Percentiles rank a stretch among this genome's conserved stretches.
These are phyloP conservation scores for Umbelopsis sp. DNA, from an alignment of 192 early-diverging fungal genomes.

Conservation along the genomic window DNA sequence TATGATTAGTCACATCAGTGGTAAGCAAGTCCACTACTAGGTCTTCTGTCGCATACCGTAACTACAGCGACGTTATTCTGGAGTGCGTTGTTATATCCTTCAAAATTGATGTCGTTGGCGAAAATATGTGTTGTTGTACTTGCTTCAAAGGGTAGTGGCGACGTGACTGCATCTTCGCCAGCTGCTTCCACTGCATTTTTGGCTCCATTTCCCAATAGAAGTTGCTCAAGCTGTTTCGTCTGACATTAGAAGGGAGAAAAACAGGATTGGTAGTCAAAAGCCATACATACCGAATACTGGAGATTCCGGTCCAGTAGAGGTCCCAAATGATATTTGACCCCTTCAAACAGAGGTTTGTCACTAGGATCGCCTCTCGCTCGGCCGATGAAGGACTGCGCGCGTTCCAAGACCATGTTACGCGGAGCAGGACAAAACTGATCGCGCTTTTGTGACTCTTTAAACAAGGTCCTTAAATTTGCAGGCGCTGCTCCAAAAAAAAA, in stretches of 20 bases:
- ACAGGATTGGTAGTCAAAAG: background rate
- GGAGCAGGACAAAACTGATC: background rate
- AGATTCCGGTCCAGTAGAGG: background rate
- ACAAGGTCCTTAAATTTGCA: background rate
- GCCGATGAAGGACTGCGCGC: constrained; percentile 12
- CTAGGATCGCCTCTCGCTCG: background rate
- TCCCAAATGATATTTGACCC: background rate
- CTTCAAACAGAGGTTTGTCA: background rate
- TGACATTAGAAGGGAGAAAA: background rate
- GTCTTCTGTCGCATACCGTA: background rate
- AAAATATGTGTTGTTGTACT: constrained; percentile 1
- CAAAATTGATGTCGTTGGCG: background rate
- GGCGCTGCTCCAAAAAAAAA: constrained; percentile 3
- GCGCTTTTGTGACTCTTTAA: constrained; percentile 6
- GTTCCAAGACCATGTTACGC: constrained; percentile 13
- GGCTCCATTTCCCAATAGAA: background rate
- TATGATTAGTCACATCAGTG: too few species aligned
- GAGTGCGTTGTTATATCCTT: background rate
- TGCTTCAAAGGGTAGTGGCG: too few species aligned
- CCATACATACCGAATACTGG: background rate
- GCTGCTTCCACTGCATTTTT: background rate
- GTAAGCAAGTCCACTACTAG: background rate
- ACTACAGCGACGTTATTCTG: constrained; percentile 6
- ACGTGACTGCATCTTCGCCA: background rate
- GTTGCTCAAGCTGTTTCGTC: background rate